These are phyloP conservation scores for Diplogelasinospora grovesii DNA, from an alignment of 495 filamentous ascomycete genomes.

Conservation along the genomic window DNA sequence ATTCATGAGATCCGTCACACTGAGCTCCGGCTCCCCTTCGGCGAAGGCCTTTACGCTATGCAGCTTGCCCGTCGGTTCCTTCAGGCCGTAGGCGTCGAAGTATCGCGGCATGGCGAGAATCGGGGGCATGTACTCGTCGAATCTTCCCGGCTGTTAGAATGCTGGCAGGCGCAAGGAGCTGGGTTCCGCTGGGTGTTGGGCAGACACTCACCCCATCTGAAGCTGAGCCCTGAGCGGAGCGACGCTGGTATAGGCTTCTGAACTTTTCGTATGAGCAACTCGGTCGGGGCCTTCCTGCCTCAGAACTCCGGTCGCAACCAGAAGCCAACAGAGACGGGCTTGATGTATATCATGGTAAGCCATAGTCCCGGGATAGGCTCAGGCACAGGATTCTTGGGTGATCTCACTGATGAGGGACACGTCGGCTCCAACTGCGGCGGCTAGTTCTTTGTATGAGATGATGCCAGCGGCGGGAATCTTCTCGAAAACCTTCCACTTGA, in stretches of 20 bases:
- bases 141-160: background rate
- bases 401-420: background rate
- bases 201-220: background rate
- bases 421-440: background rate
- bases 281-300: background rate
- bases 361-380: background rate
- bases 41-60: conserved; percentile 7
- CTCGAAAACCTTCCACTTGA: conserved; percentile 2
- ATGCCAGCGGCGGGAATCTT: background rate
- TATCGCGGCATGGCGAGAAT: conserved; percentile 4
- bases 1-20: conserved; percentile 3
- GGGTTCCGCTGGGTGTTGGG: background rate
- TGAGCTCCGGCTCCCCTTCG: conserved; percentile 5
- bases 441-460: background rate
- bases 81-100: conserved; percentile 15
- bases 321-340: background rate
- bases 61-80: conserved; percentile 8
- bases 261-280: conserved; percentile 5
- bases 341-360: background rate
- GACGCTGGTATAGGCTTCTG: background rate
- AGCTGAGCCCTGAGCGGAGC: background rate
- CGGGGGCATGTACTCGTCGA: conserved; percentile 3
- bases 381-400: background rate
- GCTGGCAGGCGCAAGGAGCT: background rate
- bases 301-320: background rate